Base-by-base conservation (phyloP, 352 stramenopile genomes). In the Pythium angustatum region DNA sequence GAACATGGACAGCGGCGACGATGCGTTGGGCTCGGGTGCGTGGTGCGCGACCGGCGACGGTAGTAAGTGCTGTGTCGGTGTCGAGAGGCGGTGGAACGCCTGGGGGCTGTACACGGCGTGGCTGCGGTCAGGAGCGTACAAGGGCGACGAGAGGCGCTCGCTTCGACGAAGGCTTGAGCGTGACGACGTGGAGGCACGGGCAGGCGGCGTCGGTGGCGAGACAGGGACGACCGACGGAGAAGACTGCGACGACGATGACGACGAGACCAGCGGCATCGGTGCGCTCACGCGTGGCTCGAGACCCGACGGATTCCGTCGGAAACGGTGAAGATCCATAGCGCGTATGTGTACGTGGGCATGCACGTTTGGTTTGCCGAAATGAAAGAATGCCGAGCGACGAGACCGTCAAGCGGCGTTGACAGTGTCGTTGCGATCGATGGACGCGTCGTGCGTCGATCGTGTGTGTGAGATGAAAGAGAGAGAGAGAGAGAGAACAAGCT, bases 1-100 rank as follows among this genome's bases (percentile, higher is more conserved):
- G 21, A 62, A 58, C 33, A 51, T 57, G 22, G 62, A 50, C 21
- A 24, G 12, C 15, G 58, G 73, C n/a, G 78, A 74, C 24, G 76
- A 79, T 11, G 44, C 8, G 47, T 4, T 14, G 41, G n/a, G n/a
- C n/a, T n/a, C n/a, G n/a, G n/a, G n/a, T n/a, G n/a, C n/a, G n/a
- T n/a, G n/a, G n/a, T n/a, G n/a, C n/a, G n/a, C n/a, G n/a, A n/a
- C 8, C 34, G 56, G 27, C 44, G 44, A 53, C 31, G 47, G 27
- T 11, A 22, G 38, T 21, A 21, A 26, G 19, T 27, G 27, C 30
- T 62, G 15, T 26, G 36, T 52, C 26, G 54, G 58, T 36, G 58
- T 58, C 33, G 58, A 64, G 36, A 64, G 30, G 27, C 47, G 50
- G 36, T 58, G 58, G 58, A 64, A 64, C 24, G 58, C 47, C 9